Percentiles rank a stretch among this genome's conserved stretches.
Conservation (phyloP, 1,284 basidiomycete species). For the Mycosarcoma mackinlayi region DNA sequence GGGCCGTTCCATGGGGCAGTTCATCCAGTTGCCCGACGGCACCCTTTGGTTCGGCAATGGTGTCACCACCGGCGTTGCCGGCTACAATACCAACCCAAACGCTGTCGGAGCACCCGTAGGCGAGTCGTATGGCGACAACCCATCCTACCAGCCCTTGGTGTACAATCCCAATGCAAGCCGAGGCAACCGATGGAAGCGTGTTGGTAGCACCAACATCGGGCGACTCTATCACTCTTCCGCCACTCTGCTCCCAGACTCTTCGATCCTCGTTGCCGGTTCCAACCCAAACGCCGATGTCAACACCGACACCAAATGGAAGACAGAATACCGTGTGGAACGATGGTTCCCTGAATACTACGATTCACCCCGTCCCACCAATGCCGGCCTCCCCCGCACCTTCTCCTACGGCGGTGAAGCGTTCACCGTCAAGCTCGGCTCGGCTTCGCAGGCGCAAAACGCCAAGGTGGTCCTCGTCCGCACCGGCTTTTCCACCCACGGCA, state of each 20-base stretch:
- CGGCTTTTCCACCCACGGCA: slow-evolving; percentile 92
- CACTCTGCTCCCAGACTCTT: slow-evolving; percentile 58
- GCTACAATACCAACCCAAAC: slow-evolving; percentile 54
- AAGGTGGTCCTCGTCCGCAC: slow-evolving; percentile 83
- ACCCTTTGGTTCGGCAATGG: slow-evolving; percentile 62
- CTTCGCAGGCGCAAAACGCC: slow-evolving; percentile 64
- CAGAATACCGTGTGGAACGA: slow-evolving; percentile 56
- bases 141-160: slow-evolving; percentile 47
- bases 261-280: slow-evolving; percentile 56
- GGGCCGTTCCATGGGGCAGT: slow-evolving; percentile 58
- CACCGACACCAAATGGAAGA: slow-evolving; percentile 40
- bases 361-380: slow-evolving; percentile 49
- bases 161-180: slow-evolving; percentile 56
- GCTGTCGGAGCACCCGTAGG: slow-evolving; percentile 58
- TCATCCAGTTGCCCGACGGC: slow-evolving; percentile 61
- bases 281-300: slow-evolving; percentile 60
- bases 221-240: slow-evolving; percentile 62
- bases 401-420: slow-evolving; percentile 58
- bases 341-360: slow-evolving; percentile 62
- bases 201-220: slow-evolving; percentile 42
- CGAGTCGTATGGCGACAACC: slow-evolving; percentile 64
- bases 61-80: slow-evolving; percentile 59
- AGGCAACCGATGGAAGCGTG: slow-evolving; percentile 52
- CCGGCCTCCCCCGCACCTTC: slow-evolving; percentile 43
- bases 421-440: slow-evolving; percentile 38